Evolutionary conservation across 2,329 filamentous ascomycete genomes (phyloP).

Genomic region (Diaporthe citriasiana): DNA sequence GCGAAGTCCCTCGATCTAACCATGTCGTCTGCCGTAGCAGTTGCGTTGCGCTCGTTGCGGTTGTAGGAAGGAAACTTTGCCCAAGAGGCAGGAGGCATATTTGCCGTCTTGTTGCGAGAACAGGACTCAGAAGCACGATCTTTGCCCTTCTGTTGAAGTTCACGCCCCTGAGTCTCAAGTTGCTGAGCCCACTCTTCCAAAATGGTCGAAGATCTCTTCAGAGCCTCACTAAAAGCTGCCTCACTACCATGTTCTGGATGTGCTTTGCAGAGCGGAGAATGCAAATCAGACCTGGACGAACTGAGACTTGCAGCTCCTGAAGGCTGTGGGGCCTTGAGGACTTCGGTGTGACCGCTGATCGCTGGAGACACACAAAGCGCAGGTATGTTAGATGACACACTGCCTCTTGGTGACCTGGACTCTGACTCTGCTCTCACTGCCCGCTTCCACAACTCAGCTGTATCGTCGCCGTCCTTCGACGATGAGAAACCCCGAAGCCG

Average conservation of each 20-base stretch:
- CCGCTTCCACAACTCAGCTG: conserved; percentile 42
- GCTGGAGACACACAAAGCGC: conserved; percentile 1
- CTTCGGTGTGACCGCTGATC: not conserved
- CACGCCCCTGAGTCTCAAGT: conserved; percentile 24
- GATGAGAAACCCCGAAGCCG: conserved; percentile 40
- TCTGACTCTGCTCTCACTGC: conserved; percentile 43
- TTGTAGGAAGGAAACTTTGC: conserved; percentile 52
- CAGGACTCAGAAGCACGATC: not conserved
- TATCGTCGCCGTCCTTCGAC: conserved; percentile 40
- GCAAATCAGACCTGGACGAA: conserved; percentile 16
- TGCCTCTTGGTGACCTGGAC: conserved; percentile 35
- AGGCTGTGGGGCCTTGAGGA: conserved; percentile 5
- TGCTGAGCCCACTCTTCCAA: conserved; percentile 31
- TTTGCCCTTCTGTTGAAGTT: conserved; percentile 13
- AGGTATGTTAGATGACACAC: conserved; percentile 17
- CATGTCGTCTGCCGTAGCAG: conserved; percentile 46
- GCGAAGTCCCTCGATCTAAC: conserved; percentile 52
- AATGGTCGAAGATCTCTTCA: conserved; percentile 28
- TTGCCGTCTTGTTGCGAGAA: not conserved
- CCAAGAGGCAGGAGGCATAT: conserved; percentile 50
- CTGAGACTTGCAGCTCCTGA: conserved; percentile 23
- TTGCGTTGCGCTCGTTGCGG: conserved; percentile 48
- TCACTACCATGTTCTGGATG: conserved; percentile 9
- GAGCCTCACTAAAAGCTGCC: conserved; percentile 20
- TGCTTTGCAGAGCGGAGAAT: conserved; percentile 32